phyloP scores from a whole-genome alignment of 2,329 filamentous ascomycete species.

The Colletotrichum godetiae region DNA sequence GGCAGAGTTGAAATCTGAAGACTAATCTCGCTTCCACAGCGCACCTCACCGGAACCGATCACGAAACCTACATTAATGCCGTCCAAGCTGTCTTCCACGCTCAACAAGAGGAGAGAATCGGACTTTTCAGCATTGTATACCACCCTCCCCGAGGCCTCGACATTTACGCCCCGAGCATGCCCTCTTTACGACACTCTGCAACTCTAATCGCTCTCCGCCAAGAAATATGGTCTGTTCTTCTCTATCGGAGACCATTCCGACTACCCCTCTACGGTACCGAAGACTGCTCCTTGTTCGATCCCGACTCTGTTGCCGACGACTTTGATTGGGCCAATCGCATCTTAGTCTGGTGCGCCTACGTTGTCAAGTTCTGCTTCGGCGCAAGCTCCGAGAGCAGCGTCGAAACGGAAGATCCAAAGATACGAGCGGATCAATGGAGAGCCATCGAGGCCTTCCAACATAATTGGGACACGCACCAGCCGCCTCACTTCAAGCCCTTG shows the following conservation, averaged over 20 bases:
- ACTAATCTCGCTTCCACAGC: not conserved
- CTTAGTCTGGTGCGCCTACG: slow-evolving; percentile 71
- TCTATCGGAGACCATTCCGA: slow-evolving; percentile 16
- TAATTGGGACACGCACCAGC: slow-evolving; percentile 59
- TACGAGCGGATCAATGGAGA: slow-evolving; percentile 50
- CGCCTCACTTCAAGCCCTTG: slow-evolving; percentile 65
- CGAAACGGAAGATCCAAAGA: slow-evolving; percentile 42
- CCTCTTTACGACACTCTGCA: slow-evolving; percentile 4
- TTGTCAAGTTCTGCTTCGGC: slow-evolving; percentile 71
- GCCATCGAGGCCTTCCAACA: slow-evolving; percentile 57
- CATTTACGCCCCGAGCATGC: slow-evolving; percentile 14
- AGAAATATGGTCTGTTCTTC: slow-evolving; percentile 24
- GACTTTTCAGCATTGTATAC: slow-evolving; percentile 7
- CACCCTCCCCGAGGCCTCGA: not conserved
- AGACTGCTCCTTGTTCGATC: slow-evolving; percentile 11
- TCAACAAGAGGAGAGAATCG: slow-evolving; percentile 14
- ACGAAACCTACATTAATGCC: slow-evolving; percentile 18
- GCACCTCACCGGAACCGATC: slow-evolving; percentile 11
- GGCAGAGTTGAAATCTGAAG: too few relatives aligned
- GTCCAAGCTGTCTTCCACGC: slow-evolving; percentile 18
- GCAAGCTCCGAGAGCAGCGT: not conserved
- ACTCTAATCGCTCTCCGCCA: slow-evolving; percentile 9
- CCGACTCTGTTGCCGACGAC: slow-evolving; percentile 51
- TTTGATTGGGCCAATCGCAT: slow-evolving; percentile 70
- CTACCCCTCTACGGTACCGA: slow-evolving; percentile 14